Evolutionary conservation across 2,329 filamentous ascomycete species (phyloP).

Genomic region (Colletotrichum abscissum): DNA sequence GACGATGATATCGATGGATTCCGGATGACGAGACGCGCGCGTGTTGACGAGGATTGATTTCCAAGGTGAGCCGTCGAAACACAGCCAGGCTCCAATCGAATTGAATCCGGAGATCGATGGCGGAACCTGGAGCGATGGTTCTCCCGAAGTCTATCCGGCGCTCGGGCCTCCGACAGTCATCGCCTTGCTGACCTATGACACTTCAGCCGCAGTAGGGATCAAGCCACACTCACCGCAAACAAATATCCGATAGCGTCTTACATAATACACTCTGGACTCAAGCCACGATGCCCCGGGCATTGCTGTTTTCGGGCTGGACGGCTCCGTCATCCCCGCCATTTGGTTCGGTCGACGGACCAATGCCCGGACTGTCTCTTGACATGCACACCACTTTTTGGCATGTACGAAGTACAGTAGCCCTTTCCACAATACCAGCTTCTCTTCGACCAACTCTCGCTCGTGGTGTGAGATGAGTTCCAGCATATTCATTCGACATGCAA

Average conservation of each 20-base stretch:
- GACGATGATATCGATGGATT: constrained; percentile 25
- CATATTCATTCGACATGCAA: not conserved
- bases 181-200: too few relatives aligned
- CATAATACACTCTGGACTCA: not conserved
- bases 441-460: too few relatives aligned
- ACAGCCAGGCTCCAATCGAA: constrained; percentile 22
- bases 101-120: constrained; percentile 14
- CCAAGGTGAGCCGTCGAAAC: constrained; percentile 15
- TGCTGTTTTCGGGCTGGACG: not conserved
- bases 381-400: not conserved
- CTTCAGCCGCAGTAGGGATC: too few relatives aligned
- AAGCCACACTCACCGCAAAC: not conserved
- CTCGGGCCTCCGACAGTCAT: not conserved
- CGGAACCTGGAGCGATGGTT: constrained; percentile 4
- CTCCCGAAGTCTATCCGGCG: constrained; percentile 24
- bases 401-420: not conserved
- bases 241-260: not conserved
- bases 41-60: constrained; percentile 23
- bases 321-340: constrained; percentile 30
- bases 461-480: not conserved
- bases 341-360: not conserved
- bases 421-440: too few relatives aligned
- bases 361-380: not conserved
- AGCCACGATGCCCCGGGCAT: not conserved
- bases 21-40: constrained; percentile 8